phyloP scores from a whole-genome alignment of 768 basidiomycete genomes.

The Amanita subjunquillea region DNA sequence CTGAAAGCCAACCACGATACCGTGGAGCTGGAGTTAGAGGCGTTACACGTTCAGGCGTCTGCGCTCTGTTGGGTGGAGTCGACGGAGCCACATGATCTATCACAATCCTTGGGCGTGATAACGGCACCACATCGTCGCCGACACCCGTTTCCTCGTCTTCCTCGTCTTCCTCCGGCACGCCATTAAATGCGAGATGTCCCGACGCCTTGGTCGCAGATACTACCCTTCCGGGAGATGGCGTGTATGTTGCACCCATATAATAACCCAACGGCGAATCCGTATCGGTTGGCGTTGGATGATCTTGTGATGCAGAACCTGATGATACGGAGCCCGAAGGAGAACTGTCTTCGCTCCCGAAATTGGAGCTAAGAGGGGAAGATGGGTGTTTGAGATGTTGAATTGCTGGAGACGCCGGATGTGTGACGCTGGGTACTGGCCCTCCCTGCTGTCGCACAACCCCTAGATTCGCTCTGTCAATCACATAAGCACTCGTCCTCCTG shows the following conservation, averaged over 20 bases:
- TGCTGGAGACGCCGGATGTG: conserved; percentile 3
- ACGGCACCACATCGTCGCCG: conserved; percentile 9
- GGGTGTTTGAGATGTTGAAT: conserved; percentile 12
- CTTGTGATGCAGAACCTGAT: conserved; percentile 29
- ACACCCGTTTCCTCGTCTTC: conserved; percentile 10
- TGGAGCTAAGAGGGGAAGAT: conserved; percentile 39
- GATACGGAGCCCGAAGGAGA: conserved; percentile 26
- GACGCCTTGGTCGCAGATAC: conserved; percentile 12
- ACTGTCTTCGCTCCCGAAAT: conserved; percentile 34
- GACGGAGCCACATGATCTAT: conserved; percentile 17
- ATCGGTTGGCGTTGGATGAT: conserved; percentile 28
- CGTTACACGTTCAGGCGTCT: conserved; percentile 18
- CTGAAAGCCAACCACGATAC: conserved; percentile 55
- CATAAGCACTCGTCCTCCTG: conserved; percentile 41
- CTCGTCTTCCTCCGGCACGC: conserved; percentile 12
- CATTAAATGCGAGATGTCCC: conserved; percentile 25
- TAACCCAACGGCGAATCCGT: conserved; percentile 21
- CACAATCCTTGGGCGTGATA: conserved; percentile 21
- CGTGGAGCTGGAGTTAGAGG: conserved; percentile 35
- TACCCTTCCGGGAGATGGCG: conserved; percentile 16
- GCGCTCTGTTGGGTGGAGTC: conserved; percentile 12
- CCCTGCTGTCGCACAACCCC: conserved; percentile 7
- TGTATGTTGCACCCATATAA: conserved; percentile 24
- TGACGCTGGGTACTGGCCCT: not conserved
- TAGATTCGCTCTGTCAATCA: conserved; percentile 23